Percentiles rank a stretch among this genome's conserved stretches.
phyloP scores from a whole-genome alignment of 306 rosid genomes.

The Pyrus bretschneideri region DNA sequence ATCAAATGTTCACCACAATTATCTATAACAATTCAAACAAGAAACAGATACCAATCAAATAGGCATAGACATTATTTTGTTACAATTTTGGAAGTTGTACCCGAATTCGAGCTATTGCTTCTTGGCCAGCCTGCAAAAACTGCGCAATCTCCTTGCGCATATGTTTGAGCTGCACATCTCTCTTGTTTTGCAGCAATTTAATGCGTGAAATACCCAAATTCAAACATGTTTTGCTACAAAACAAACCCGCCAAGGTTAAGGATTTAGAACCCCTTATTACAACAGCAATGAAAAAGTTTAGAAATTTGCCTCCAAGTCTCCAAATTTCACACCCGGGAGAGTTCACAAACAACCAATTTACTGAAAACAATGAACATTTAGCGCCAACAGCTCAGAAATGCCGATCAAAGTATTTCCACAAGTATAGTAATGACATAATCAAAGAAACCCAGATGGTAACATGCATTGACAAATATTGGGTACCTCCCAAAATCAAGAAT shows the following conservation, averaged over 20 bases:
- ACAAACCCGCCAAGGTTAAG: constrained; percentile 3
- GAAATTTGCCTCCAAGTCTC: not conserved
- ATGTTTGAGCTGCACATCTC: constrained; percentile 77
- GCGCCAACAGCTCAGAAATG: not conserved
- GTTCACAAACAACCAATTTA: not conserved
- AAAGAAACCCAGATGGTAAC: constrained; percentile 10
- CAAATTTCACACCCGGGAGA: not conserved
- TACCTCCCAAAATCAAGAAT: not conserved
- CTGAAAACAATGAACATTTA: not conserved
- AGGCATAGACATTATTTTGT: not conserved
- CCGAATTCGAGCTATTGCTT: constrained; percentile 88
- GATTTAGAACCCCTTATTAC: constrained; percentile 1
- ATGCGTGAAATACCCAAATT: constrained; percentile 78
- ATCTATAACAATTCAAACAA: not conserved
- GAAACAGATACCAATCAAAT: not conserved
- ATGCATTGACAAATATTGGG: constrained; percentile 7
- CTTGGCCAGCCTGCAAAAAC: constrained; percentile 94
- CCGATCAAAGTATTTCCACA: not conserved
- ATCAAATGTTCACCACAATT: not conserved
- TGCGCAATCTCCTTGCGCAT: constrained; percentile 95
- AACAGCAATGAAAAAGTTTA: not conserved
- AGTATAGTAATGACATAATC: not conserved
- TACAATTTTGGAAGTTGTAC: constrained; percentile 34
- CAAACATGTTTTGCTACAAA: constrained; percentile 84
- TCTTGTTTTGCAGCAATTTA: constrained; percentile 89